These are phyloP conservation scores for Xylariaceae sp. DNA, from an alignment of 2,329 filamentous ascomycete genomes.

Conservation along the genomic window DNA sequence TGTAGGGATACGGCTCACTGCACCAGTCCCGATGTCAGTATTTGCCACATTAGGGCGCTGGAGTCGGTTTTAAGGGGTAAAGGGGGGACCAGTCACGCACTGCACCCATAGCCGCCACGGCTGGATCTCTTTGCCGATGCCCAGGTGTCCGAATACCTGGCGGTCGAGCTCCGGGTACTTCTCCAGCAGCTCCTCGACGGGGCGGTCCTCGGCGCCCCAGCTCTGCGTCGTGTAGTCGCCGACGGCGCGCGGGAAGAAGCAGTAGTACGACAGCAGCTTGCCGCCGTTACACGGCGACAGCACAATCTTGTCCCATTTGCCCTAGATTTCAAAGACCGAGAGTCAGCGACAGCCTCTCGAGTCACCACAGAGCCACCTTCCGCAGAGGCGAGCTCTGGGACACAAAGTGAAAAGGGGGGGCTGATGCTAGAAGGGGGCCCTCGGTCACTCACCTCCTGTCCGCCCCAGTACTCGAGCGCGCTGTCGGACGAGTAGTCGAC, in stretches of 20 bases:
- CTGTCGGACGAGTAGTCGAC: slow-evolving; percentile 53
- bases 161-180: slow-evolving; percentile 54
- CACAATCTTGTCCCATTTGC: slow-evolving; percentile 56
- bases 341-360: too few species aligned
- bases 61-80: too few species aligned
- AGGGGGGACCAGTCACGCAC: too few species aligned
- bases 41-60: too few species aligned
- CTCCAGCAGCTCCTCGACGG: slow-evolving; percentile 52
- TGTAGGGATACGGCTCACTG: background rate
- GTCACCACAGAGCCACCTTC: too few species aligned
- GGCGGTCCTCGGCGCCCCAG: slow-evolving; percentile 35
- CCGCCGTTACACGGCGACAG: slow-evolving; percentile 61
- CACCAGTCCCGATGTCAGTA: too few species aligned
- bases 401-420: too few species aligned
- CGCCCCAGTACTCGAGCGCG: slow-evolving; percentile 65
- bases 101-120: slow-evolving; percentile 57
- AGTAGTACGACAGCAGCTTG: slow-evolving; percentile 60
- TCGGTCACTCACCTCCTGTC: too few species aligned
- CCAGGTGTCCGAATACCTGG: slow-evolving; percentile 49
- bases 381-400: too few species aligned
- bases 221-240: slow-evolving; percentile 42
- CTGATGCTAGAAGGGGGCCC: too few species aligned
- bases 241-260: slow-evolving; percentile 47
- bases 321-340: too few species aligned
- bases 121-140: slow-evolving; percentile 53